Conservation (phyloP, 371 early-diverging fungal species). For the Apophysomyces trapeziformis region DNA sequence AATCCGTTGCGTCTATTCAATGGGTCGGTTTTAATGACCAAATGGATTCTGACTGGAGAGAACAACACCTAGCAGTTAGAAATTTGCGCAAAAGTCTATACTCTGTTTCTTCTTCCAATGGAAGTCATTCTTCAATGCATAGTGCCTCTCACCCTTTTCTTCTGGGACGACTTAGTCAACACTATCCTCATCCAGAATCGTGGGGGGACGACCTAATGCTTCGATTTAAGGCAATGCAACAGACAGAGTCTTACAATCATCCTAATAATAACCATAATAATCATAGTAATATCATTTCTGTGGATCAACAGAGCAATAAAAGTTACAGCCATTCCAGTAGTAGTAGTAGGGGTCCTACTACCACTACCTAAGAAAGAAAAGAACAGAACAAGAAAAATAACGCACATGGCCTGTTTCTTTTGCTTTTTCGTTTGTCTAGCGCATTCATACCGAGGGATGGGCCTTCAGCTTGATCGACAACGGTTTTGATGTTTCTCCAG, state of each 20-base stretch:
- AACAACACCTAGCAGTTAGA: constrained; percentile 36
- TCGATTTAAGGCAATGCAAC: constrained; percentile 1
- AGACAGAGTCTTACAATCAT: not conserved
- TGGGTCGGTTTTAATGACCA: constrained; percentile 48
- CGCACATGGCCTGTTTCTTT: not conserved
- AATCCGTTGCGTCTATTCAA: constrained; percentile 40
- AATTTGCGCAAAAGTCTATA: constrained; percentile 20
- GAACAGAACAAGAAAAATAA: too few species aligned
- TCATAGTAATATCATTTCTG: not conserved
- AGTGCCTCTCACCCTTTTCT: not conserved
- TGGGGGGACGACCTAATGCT: constrained; percentile 4
- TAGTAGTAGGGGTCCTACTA: too few species aligned
- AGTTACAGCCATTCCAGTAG: too few species aligned
- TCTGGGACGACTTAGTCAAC: not conserved
- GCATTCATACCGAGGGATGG: not conserved
- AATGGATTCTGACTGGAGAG: constrained; percentile 34
- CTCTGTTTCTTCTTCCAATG: not conserved
- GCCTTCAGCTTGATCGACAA: constrained; percentile 15
- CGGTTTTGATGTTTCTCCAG: not conserved
- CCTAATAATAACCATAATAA: not conserved
- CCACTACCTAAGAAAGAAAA: too few species aligned
- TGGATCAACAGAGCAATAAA: too few species aligned
- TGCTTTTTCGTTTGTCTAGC: not conserved
- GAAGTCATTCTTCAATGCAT: not conserved
- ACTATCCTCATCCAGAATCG: not conserved